Conservation (phyloP, 2,329 filamentous ascomycete genomes). For the Simplicillium sp. region DNA sequence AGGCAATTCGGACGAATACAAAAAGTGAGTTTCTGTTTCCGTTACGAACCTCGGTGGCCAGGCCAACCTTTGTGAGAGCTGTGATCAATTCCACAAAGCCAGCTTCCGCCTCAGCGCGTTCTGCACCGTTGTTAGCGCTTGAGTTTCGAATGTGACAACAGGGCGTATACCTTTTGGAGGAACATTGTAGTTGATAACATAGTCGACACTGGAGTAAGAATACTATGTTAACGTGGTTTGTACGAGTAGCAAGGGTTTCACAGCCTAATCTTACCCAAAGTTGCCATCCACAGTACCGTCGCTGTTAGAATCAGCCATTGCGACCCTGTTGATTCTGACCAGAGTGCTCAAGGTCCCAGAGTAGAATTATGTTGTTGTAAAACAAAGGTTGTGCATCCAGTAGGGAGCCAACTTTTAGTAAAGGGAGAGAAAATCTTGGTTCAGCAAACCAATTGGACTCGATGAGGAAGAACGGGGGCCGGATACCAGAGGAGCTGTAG, state of each 20-base stretch:
- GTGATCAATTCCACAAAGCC: conserved; percentile 72
- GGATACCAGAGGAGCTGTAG: too few species aligned
- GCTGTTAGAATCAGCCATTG: conserved; percentile 24
- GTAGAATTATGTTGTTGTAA: too few species aligned
- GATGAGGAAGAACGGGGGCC: too few species aligned
- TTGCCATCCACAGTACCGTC: conserved; percentile 17
- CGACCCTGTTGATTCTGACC: too few species aligned
- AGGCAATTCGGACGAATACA: conserved; percentile 74
- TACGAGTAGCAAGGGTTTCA: too few species aligned
- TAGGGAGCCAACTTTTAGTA: too few species aligned
- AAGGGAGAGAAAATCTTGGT: too few species aligned
- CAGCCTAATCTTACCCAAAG: neutral
- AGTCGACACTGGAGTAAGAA: neutral
- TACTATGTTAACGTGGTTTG: too few species aligned
- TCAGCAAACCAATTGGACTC: too few species aligned
- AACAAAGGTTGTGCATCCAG: too few species aligned
- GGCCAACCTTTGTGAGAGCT: conserved; percentile 66
- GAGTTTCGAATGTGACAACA: conserved; percentile 3
- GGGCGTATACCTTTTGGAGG: conserved; percentile 48
- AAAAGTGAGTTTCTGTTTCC: conserved; percentile 68
- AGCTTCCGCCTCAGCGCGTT: conserved; percentile 58
- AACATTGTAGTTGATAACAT: conserved; percentile 48
- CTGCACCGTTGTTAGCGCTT: conserved; percentile 28
- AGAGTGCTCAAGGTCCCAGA: too few species aligned
- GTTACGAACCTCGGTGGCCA: conserved; percentile 78